These are phyloP conservation scores for Wickerhamiella musiphila DNA, from an alignment of 805 yeast genomes.

Conservation along the genomic window DNA sequence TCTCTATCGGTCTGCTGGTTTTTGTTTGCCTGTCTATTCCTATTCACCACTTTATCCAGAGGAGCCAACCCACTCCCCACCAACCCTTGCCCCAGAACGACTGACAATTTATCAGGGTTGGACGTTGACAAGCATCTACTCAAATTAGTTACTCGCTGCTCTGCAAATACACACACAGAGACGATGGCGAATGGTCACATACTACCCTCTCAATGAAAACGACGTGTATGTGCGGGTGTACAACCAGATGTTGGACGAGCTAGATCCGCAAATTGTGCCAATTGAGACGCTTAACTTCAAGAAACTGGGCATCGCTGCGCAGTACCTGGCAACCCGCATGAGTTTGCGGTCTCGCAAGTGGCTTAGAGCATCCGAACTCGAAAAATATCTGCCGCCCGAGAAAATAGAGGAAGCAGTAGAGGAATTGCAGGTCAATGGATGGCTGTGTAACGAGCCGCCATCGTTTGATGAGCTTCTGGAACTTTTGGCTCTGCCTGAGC, in stretches of 20 bases:
- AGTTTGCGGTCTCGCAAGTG: slow-evolving; percentile 11
- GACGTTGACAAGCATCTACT: not conserved
- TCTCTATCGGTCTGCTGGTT: not conserved
- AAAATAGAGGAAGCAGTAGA: slow-evolving; percentile 5
- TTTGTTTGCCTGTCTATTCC: not conserved
- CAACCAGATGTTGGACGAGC: slow-evolving; percentile 11
- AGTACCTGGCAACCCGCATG: slow-evolving; percentile 13
- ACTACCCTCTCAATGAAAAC: slow-evolving; percentile 12
- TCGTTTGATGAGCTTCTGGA: slow-evolving; percentile 7
- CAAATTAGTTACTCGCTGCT: not conserved
- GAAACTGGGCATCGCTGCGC: slow-evolving; percentile 6
- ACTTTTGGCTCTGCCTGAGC: slow-evolving; percentile 12
- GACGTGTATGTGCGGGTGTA: slow-evolving; percentile 16
- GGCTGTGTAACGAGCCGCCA: slow-evolving; percentile 8
- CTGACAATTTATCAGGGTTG: not conserved
- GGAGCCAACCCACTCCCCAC: not conserved
- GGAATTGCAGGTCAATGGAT: slow-evolving; percentile 6
- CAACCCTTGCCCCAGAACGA: not conserved
- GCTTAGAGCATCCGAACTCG: slow-evolving; percentile 12
- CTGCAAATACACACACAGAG: not conserved
- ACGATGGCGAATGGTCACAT: slow-evolving; percentile 3
- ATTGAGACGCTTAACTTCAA: slow-evolving; percentile 2
- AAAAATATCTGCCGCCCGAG: slow-evolving; percentile 13
- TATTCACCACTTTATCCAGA: not conserved
- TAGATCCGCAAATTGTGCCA: slow-evolving; percentile 9